Evolutionary conservation across 208 protist genomes (phyloP).

Genomic region (Trichomonas gallinae): DNA sequence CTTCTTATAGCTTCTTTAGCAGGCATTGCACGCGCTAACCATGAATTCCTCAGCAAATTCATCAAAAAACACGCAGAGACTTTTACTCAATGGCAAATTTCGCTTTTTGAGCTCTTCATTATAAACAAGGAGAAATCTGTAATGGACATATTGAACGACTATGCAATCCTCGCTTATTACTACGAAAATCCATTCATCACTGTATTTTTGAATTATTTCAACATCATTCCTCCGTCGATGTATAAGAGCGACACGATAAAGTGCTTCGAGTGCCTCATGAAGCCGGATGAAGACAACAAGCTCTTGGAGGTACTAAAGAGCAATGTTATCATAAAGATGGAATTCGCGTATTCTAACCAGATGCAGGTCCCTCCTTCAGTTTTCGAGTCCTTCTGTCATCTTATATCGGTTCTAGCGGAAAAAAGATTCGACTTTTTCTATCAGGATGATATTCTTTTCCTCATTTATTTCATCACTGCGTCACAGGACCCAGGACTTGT

Average conservation of each 20-base stretch:
- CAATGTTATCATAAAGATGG: not conserved
- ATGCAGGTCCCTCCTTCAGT: not conserved
- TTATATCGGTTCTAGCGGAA: not conserved
- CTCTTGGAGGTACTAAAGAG: not conserved
- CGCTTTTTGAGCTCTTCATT: not conserved
- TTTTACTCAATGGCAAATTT: not conserved
- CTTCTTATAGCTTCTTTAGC: not conserved
- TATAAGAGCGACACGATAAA: not conserved
- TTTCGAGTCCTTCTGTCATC: not conserved
- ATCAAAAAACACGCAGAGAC: not conserved
- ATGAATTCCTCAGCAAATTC: not conserved
- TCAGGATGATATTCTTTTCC: not conserved
- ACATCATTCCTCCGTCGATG: not conserved
- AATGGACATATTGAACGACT: not conserved
- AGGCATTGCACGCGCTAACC: not conserved
- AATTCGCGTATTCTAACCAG: not conserved
- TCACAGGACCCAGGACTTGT: not conserved
- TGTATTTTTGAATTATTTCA: not conserved
- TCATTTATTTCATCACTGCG: not conserved
- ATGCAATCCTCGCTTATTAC: not conserved
- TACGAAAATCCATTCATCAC: not conserved
- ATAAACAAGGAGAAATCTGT: not conserved
- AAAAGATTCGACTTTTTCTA: not conserved
- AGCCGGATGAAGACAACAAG: not conserved
- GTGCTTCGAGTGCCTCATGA: not conserved